Evolutionary conservation across 2,329 filamentous ascomycete genomes (phyloP).

Genomic region (Arthrinium phaeospermum): DNA sequence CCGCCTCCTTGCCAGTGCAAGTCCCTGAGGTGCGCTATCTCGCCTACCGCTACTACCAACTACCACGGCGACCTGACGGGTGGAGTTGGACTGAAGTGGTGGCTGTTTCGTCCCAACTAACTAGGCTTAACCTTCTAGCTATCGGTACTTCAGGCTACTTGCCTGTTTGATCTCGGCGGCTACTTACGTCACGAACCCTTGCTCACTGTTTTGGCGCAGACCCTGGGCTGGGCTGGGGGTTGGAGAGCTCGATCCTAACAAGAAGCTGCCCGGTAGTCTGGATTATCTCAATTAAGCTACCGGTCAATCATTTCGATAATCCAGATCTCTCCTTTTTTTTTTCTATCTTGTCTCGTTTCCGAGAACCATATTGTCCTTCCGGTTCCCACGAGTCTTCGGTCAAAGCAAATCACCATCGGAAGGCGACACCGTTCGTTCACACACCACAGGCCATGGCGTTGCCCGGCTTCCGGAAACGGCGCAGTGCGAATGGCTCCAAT

Average conservation of each 20-base stretch:
- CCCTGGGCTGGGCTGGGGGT: neutral
- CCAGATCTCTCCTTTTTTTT: neutral
- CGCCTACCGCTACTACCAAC: neutral
- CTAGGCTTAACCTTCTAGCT: constrained; percentile 2
- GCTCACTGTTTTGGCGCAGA: constrained; percentile 4
- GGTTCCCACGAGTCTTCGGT: constrained; percentile 17
- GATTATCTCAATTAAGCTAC: constrained; percentile 15
- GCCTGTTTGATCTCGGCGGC: constrained; percentile 5
- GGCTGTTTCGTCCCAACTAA: constrained; percentile 16
- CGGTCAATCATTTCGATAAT: constrained; percentile 1
- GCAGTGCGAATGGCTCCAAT: constrained; percentile 25
- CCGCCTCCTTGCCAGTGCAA: neutral
- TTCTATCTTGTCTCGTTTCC: neutral
- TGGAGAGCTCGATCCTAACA: constrained; percentile 1
- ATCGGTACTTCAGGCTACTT: constrained; percentile 16
- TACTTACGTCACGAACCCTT: constrained; percentile 15
- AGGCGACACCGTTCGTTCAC: neutral
- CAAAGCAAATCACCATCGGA: constrained; percentile 10
- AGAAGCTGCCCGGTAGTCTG: neutral
- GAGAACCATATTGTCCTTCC: constrained; percentile 11
- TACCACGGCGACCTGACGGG: neutral
- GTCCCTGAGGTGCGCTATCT: neutral
- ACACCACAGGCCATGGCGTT: constrained; percentile 28
- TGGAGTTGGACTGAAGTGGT: neutral
- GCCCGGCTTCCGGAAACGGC: constrained; percentile 33